phyloP scores from a whole-genome alignment of 2,329 filamentous ascomycete species.

The Trichophyton rubrum region DNA sequence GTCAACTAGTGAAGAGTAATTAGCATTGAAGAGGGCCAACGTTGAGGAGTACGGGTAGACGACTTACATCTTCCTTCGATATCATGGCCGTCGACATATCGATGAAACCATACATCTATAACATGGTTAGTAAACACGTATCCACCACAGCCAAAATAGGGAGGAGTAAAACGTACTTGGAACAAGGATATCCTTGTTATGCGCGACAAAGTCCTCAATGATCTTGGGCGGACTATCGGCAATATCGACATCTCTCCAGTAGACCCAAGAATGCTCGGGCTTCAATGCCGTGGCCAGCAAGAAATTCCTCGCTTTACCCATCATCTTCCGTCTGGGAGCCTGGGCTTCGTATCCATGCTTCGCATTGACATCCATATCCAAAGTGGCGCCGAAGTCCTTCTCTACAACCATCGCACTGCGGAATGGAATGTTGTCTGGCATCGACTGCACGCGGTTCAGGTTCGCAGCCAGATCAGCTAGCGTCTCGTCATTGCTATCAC shows the following conservation, averaged over 20 bases:
- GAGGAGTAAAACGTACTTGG: conserved; percentile 56
- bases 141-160: conserved; percentile 12
- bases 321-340: conserved; percentile 75
- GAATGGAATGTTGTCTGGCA: conserved; percentile 54
- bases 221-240: conserved; percentile 77
- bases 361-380: conserved; percentile 66
- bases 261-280: conserved; percentile 94
- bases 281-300: conserved; percentile 72
- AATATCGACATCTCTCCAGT: conserved; percentile 97
- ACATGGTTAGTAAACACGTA: conserved; percentile 8
- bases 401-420: conserved; percentile 71
- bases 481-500: conserved; percentile 84
- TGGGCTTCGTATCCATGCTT: conserved; percentile 80
- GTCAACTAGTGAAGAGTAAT: conserved; percentile 51
- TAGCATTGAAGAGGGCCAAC: conserved; percentile 10
- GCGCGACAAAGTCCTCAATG: conserved; percentile 87
- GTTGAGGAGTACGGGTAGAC: conserved; percentile 22
- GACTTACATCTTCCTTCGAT: conserved; percentile 86
- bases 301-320: conserved; percentile 87
- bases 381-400: conserved; percentile 71
- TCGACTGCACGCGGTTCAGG: conserved; percentile 74
- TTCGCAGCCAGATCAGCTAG: conserved; percentile 74
- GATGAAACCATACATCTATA: conserved; percentile 91
- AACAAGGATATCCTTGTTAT: conserved; percentile 84
- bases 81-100: conserved; percentile 62